Conservation (phyloP, 2,329 filamentous ascomycete species). For the Xylariales sp. region DNA sequence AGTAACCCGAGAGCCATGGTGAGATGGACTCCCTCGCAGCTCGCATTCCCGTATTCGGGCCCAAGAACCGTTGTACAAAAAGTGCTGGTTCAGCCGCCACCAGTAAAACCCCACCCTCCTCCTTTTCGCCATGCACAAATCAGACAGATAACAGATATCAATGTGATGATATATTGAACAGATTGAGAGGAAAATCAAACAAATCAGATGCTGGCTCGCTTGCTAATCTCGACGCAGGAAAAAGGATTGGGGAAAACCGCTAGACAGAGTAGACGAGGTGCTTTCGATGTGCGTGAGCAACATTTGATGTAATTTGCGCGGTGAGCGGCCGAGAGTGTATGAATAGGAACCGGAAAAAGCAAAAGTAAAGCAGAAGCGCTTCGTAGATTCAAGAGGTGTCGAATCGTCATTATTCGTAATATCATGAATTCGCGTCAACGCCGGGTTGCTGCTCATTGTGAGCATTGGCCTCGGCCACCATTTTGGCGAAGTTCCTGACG, state of each 20-base stretch:
- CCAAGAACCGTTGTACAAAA: slow-evolving; percentile 27
- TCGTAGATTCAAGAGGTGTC: slow-evolving; percentile 14
- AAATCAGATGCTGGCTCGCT: slow-evolving; percentile 35
- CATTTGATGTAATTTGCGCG: slow-evolving; percentile 28
- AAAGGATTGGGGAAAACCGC: slow-evolving; percentile 19
- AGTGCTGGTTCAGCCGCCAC: slow-evolving; percentile 16
- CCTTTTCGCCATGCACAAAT: slow-evolving; percentile 27
- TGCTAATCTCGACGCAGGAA: slow-evolving; percentile 27
- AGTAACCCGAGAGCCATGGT: slow-evolving; percentile 3
- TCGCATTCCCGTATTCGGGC: slow-evolving; percentile 7
- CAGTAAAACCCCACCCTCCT: slow-evolving; percentile 16
- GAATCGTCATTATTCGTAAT: slow-evolving; percentile 33
- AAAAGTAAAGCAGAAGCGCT: slow-evolving; percentile 11
- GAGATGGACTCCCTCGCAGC: slow-evolving; percentile 7
- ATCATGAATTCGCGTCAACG: slow-evolving; percentile 38
- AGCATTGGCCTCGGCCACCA: slow-evolving; percentile 69
- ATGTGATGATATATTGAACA: slow-evolving; percentile 15
- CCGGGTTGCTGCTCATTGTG: slow-evolving; percentile 37
- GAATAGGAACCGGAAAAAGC: slow-evolving; percentile 21
- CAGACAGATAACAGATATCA: slow-evolving; percentile 4
- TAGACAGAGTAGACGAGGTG: slow-evolving; percentile 23
- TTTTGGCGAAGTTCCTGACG: slow-evolving; percentile 85
- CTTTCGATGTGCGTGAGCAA: slow-evolving; percentile 30
- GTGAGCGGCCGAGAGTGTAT: slow-evolving; percentile 23
- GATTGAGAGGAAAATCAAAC: slow-evolving; percentile 25